Conservation (phyloP, 1,284 basidiomycete genomes). For the Pseudozyma tsukubaensis region DNA sequence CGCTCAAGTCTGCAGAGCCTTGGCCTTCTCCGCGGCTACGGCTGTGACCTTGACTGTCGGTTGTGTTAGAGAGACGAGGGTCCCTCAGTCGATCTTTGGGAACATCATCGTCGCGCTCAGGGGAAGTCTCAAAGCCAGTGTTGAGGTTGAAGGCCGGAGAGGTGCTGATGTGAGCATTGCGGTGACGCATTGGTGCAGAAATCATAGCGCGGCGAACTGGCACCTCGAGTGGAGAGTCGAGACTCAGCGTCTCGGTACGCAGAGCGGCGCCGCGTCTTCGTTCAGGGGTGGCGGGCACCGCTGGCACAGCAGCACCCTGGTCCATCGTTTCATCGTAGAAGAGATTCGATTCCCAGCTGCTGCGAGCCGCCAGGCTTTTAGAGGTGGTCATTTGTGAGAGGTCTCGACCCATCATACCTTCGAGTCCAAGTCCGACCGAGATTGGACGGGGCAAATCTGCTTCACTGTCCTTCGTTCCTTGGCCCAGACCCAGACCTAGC, state of each 20-base stretch:
- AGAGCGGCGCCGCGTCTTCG: slow-evolving; percentile 18
- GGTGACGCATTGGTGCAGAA: slow-evolving; percentile 53
- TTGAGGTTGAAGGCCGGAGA: slow-evolving; percentile 56
- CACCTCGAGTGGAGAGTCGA: slow-evolving; percentile 45
- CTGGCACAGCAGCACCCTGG: slow-evolving; percentile 26
- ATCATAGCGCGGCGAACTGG: slow-evolving; percentile 44
- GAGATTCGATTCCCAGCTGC: slow-evolving; percentile 57
- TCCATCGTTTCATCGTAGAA: slow-evolving; percentile 49
- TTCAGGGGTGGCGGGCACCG: slow-evolving; percentile 28
- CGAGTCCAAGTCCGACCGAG: slow-evolving; percentile 43
- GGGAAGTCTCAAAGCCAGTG: slow-evolving; percentile 45
- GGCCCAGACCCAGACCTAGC: slow-evolving; percentile 5
- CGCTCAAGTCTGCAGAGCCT: slow-evolving; percentile 33
- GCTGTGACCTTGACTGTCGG: slow-evolving; percentile 8
- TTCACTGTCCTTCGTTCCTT: neutral
- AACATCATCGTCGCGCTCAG: slow-evolving; percentile 23
- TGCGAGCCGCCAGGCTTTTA: slow-evolving; percentile 43
- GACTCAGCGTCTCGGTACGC: slow-evolving; percentile 21
- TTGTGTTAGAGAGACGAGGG: neutral
- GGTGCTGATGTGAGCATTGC: slow-evolving; percentile 57
- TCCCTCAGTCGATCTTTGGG: slow-evolving; percentile 11
- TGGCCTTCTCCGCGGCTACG: slow-evolving; percentile 5
- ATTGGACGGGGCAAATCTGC: slow-evolving; percentile 16
- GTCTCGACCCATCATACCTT: slow-evolving; percentile 39
- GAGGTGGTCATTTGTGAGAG: slow-evolving; percentile 45